phyloP scores from a whole-genome alignment of 169 alveolate genomes.

The Theileria equi region DNA sequence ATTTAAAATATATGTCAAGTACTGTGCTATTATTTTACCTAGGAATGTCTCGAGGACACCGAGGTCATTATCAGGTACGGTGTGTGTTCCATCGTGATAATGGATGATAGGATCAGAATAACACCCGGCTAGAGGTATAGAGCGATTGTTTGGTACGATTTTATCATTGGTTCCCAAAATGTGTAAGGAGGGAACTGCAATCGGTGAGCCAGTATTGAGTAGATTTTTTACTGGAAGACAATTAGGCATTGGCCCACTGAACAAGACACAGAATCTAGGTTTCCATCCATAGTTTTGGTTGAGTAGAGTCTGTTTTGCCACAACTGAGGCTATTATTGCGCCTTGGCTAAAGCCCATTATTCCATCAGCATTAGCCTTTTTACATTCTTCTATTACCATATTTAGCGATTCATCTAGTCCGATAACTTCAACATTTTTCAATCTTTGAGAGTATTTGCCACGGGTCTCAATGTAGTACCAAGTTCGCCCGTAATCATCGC shows the following conservation, averaged over 20 bases:
- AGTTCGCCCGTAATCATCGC: constrained; percentile 50
- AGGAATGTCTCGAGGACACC: constrained; percentile 44
- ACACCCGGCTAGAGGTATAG: constrained; percentile 32
- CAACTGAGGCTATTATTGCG: constrained; percentile 36
- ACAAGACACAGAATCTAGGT: constrained; percentile 46
- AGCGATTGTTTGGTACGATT: constrained; percentile 30
- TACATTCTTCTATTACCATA: constrained; percentile 53
- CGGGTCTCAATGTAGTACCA: constrained; percentile 40
- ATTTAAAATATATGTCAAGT: neutral
- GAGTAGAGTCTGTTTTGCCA: constrained; percentile 31
- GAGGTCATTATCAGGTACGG: constrained; percentile 46
- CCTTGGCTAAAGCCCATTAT: constrained; percentile 66
- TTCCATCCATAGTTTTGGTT: constrained; percentile 57
- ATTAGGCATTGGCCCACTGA: constrained; percentile 29
- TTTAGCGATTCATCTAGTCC: constrained; percentile 57
- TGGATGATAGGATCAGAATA: constrained; percentile 31
- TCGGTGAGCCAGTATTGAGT: constrained; percentile 21
- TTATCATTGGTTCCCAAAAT: constrained; percentile 42
- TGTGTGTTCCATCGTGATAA: constrained; percentile 48
- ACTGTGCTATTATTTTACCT: constrained; percentile 6
- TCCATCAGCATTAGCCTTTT: constrained; percentile 48
- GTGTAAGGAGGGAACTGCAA: constrained; percentile 46
- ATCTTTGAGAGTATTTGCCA: constrained; percentile 45
- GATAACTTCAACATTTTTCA: constrained; percentile 12
- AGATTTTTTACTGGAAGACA: neutral